phyloP scores from a whole-genome alignment of 805 yeast genomes.

The Ogataea populi-albae region DNA sequence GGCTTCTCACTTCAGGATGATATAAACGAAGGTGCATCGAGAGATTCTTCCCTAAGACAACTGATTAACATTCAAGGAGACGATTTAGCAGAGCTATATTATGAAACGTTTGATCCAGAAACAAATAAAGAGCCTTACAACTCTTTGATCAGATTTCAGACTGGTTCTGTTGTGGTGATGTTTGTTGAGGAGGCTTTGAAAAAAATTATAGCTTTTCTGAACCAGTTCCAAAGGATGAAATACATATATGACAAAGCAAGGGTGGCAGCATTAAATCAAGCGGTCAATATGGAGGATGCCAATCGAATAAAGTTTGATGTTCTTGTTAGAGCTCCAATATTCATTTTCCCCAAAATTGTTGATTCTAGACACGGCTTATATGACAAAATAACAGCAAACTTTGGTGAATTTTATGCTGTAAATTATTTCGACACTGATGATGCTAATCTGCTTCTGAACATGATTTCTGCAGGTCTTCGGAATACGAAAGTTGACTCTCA shows the following conservation, averaged over 20 bases:
- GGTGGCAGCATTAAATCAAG: conserved; percentile 83
- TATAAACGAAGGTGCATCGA: conserved; percentile 57
- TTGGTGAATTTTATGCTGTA: conserved; percentile 77
- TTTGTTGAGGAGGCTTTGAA: conserved; percentile 80
- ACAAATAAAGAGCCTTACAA: conserved; percentile 49
- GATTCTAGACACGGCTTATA: conserved; percentile 40
- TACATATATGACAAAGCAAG: conserved; percentile 85
- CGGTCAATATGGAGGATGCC: conserved; percentile 53
- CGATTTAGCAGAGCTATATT: conserved; percentile 70
- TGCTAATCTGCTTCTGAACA: conserved; percentile 41
- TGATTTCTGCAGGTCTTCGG: conserved; percentile 65
- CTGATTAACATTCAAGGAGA: conserved; percentile 80
- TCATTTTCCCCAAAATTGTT: conserved; percentile 67
- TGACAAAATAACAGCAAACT: conserved; percentile 65
- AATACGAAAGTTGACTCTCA: conserved; percentile 66
- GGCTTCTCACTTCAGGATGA: conserved; percentile 78
- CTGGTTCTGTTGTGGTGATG: conserved; percentile 74
- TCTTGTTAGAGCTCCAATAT: conserved; percentile 73
- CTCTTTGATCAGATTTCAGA: conserved; percentile 56
- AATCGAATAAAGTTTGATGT: conserved; percentile 69
- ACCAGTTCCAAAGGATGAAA: conserved; percentile 81
- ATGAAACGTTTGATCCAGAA: conserved; percentile 72
- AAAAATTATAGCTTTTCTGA: conserved; percentile 61
- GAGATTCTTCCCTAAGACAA: conserved; percentile 57
- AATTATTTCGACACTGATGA: conserved; percentile 50